Percentiles rank a stretch among this genome's conserved stretches.
Conservation (phyloP, 1,284 basidiomycete species). For the Cystobasidium pallidum region DNA sequence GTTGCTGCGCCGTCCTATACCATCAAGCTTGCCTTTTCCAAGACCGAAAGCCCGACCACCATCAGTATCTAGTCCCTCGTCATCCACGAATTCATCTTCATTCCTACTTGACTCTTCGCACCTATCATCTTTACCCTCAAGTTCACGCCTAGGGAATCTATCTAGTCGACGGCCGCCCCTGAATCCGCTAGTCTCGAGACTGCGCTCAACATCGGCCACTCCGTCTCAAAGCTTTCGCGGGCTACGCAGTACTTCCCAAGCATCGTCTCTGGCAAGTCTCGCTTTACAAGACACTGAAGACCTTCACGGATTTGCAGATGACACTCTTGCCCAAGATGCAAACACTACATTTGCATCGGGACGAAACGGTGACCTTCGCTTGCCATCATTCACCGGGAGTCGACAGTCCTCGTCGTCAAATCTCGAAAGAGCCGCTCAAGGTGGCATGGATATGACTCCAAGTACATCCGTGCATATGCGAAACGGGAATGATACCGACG, state of each 20-base stretch:
- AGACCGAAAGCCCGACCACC: constrained; percentile 46
- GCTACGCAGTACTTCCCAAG: constrained; percentile 42
- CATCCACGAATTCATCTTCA: constrained; percentile 43
- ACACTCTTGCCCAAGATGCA: constrained; percentile 42
- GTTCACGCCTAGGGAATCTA: constrained; percentile 1
- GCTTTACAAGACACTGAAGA: constrained; percentile 24
- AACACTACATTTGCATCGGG: constrained; percentile 45
- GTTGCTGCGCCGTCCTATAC: not conserved
- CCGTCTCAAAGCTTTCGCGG: constrained; percentile 45
- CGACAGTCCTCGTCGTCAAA: constrained; percentile 25
- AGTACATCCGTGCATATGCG: not conserved
- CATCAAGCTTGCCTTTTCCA: constrained; percentile 1
- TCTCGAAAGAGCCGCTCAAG: not conserved
- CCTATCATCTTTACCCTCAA: not conserved
- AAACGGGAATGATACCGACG: not conserved
- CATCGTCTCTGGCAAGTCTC: constrained; percentile 48
- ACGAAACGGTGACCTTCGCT: not conserved
- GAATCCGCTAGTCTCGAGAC: constrained; percentile 50
- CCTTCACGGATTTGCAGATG: constrained; percentile 48
- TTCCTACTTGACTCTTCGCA: constrained; percentile 36
- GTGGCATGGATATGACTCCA: not conserved
- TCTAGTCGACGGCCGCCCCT: constrained; percentile 47
- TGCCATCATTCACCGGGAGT: not conserved
- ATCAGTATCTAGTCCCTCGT: constrained; percentile 31
- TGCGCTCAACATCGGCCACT: constrained; percentile 47